Percentiles rank a stretch among this genome's conserved stretches.
These are phyloP conservation scores for Fusarium foetens DNA, from an alignment of 2,329 filamentous ascomycete species.

Conservation along the genomic window DNA sequence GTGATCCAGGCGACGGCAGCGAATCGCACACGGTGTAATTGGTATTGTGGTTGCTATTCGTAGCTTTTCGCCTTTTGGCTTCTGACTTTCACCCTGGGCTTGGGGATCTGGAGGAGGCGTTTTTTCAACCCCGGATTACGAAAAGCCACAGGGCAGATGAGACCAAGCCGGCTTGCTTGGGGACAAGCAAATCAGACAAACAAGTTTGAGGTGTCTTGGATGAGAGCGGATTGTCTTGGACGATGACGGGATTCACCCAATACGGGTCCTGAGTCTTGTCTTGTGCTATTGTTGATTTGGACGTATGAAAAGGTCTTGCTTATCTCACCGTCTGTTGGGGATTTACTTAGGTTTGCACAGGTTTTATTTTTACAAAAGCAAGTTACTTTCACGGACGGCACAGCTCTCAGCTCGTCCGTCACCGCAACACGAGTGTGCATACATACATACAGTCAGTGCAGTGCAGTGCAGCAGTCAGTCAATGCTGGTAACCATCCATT, in stretches of 20 bases:
- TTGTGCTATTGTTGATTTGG: constrained; percentile 14
- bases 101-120: constrained; percentile 17
- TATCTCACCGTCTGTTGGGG: constrained; percentile 26
- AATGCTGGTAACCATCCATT: constrained; percentile 24
- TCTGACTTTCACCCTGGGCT: not conserved
- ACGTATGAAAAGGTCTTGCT: constrained; percentile 27
- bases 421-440: constrained; percentile 7
- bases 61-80: not conserved
- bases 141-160: constrained; percentile 23
- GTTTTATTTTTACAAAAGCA: constrained; percentile 18
- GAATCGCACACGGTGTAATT: constrained; percentile 25
- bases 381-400: constrained; percentile 3
- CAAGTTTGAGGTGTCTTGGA: constrained; percentile 35
- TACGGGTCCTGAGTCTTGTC: not conserved
- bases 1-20: constrained; percentile 23
- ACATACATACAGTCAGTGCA: too few species aligned
- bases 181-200: not conserved
- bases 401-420: constrained; percentile 3
- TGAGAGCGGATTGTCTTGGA: constrained; percentile 31
- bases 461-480: not conserved
- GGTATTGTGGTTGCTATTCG: constrained; percentile 23
- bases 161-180: constrained; percentile 3
- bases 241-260: constrained; percentile 13
- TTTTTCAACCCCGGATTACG: constrained; percentile 32
- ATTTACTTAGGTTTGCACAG: not conserved